Evolutionary conservation across 164 flowering plant species (phyloP).

Genomic region (Magnolia sinica): DNA sequence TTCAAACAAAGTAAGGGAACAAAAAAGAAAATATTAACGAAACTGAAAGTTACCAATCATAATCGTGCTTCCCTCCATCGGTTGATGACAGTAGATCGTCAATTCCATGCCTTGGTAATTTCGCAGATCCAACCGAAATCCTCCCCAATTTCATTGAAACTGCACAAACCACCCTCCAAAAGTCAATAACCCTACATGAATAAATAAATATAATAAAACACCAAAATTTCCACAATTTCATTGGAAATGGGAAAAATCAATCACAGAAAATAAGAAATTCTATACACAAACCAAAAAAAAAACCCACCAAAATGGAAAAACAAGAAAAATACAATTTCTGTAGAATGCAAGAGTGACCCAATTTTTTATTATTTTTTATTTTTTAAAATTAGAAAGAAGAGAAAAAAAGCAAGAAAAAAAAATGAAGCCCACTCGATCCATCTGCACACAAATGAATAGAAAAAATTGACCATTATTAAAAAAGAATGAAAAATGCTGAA

Average conservation of each 20-base stretch:
- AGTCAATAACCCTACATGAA: background rate
- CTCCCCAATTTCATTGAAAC: constrained; percentile 64
- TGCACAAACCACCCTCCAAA: constrained; percentile 9
- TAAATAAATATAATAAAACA: background rate
- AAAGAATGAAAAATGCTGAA: background rate
- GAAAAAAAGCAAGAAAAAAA: too few relatives aligned
- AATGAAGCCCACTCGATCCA: background rate
- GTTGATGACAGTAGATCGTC: constrained; percentile 67
- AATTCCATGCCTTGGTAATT: constrained; percentile 37
- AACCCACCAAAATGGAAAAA: background rate
- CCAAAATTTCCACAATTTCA: background rate
- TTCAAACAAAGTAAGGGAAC: background rate
- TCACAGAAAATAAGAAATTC: background rate
- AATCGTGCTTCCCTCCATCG: constrained; percentile 85
- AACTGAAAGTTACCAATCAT: constrained; percentile 62
- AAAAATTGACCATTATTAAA: background rate
- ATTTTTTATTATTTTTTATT: too few relatives aligned
- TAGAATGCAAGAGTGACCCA: background rate
- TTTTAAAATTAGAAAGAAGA: too few relatives aligned
- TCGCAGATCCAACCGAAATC: constrained; percentile 63
- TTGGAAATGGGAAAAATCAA: background rate
- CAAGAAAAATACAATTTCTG: background rate
- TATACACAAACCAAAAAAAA: too few relatives aligned
- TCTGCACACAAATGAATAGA: background rate
- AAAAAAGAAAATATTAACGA: background rate